Percentiles rank a stretch among this genome's conserved stretches.
These are phyloP conservation scores for Penicillium dipodomyicola DNA, from an alignment of 495 filamentous ascomycete genomes.

Conservation along the genomic window DNA sequence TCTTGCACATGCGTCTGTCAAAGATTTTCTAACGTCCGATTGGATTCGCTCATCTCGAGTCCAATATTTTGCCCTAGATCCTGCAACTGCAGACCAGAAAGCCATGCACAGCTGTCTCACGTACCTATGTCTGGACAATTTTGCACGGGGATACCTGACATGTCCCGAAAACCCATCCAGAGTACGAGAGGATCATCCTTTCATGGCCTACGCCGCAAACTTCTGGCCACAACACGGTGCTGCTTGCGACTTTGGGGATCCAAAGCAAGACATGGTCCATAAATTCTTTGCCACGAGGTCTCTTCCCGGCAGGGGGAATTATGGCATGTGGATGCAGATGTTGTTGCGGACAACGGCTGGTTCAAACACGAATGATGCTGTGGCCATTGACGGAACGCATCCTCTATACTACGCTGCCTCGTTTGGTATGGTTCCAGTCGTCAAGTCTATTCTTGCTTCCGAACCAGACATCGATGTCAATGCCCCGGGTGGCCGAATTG, in stretches of 20 bases:
- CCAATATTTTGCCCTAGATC: constrained; percentile 19
- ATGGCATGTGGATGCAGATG: constrained; percentile 21
- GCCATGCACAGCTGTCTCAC: constrained; percentile 23
- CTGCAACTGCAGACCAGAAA: constrained; percentile 13
- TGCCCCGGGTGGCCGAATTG: constrained; percentile 23
- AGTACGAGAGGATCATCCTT: neutral
- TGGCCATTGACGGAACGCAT: constrained; percentile 20
- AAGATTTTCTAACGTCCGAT: constrained; percentile 24
- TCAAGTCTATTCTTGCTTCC: constrained; percentile 21
- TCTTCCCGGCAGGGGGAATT: constrained; percentile 21
- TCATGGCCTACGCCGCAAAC: constrained; percentile 19
- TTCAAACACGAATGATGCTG: neutral
- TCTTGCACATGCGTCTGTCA: constrained; percentile 25
- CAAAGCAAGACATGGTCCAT: constrained; percentile 11
- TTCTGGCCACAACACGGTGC: constrained; percentile 20
- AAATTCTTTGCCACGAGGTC: constrained; percentile 17
- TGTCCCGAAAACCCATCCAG: neutral
- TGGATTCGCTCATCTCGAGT: constrained; percentile 23
- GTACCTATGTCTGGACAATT: constrained; percentile 26
- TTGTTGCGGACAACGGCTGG: neutral
- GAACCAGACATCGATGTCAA: constrained; percentile 22
- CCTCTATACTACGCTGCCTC: constrained; percentile 29
- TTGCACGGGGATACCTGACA: constrained; percentile 14
- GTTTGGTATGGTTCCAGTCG: constrained; percentile 23
- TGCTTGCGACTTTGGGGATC: constrained; percentile 4